Evolutionary conservation across 371 early-diverging fungal genomes (phyloP).

Genomic region (Smittium culicis): DNA sequence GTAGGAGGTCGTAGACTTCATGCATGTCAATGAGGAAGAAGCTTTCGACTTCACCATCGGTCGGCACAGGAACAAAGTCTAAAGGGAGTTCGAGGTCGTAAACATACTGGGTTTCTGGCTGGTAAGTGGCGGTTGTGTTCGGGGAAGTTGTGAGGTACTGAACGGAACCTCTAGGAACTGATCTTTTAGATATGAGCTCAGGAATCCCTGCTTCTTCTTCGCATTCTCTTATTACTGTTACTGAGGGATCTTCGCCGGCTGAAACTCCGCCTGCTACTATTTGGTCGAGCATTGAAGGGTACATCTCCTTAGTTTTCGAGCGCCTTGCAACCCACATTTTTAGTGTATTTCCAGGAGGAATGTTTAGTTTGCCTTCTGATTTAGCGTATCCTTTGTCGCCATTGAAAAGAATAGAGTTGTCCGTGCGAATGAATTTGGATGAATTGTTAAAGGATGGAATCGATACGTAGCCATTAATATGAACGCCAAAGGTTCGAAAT

Average conservation of each 20-base stretch:
- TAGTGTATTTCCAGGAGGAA: conserved; percentile 22
- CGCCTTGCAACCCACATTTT: conserved; percentile 80
- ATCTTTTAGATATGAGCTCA: conserved; percentile 17
- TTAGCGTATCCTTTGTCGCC: no score
- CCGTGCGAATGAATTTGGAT: no score
- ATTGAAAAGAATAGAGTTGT: no score
- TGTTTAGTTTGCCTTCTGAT: no score
- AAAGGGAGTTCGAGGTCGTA: conserved; percentile 65
- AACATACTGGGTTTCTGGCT: conserved; percentile 59
- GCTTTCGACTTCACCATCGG: conserved; percentile 80
- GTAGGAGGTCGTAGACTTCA: conserved; percentile 41
- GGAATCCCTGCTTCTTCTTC: conserved; percentile 79
- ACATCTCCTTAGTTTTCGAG: conserved; percentile 62
- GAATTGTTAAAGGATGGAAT: background rate
- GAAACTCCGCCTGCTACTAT: conserved; percentile 79
- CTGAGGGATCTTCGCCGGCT: conserved; percentile 37
- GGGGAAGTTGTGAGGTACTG: conserved; percentile 42
- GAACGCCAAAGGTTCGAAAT: conserved; percentile 60
- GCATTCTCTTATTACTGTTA: conserved; percentile 72
- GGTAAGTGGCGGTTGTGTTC: conserved; percentile 37
- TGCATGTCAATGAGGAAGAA: conserved; percentile 62
- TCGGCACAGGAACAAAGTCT: conserved; percentile 41
- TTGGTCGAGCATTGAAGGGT: conserved; percentile 76
- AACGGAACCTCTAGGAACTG: conserved; percentile 45
- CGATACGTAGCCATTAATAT: conserved; percentile 59